Evolutionary conservation across 768 basidiomycete genomes (phyloP), one percentile per base, ranked within the genome.

Genomic region (Lentinula aciculospora): DNA sequence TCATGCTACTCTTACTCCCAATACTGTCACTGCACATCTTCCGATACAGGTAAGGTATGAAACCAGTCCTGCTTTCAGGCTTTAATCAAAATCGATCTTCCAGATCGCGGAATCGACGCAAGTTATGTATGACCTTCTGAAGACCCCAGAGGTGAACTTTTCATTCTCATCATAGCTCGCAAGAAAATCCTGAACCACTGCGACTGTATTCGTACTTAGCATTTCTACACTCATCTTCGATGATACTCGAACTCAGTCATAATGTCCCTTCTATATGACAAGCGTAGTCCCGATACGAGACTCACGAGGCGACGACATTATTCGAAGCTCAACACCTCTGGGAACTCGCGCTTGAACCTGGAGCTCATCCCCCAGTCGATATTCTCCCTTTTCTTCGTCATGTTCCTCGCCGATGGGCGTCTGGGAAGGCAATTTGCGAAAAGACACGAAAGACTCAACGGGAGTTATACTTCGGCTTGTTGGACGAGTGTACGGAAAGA

Each of bases 361-460:
- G 73, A n/a, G 67, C 70, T n/a, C 64, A 69, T 45, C 71, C 73
- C 4, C 73, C 73, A 5, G 59, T 74, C 6, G 73, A 74, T 51
- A 37, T 70, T n/a, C 57, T 74, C 34, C 72, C 73, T 2, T 58
- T 71, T 28, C 61, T 75, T 10, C 63, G 62, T 25, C 62, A 68
- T 40, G 63, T 75, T 2, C 74, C 74, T 3, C 71, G 68, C 47
- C 63, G 72, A 3, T 74, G 64, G 63, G 71, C 72, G 4, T 54
- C 62, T 8, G 74, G 74, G 74, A 75, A 75, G 60, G 53, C 42
- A 1, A 53, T 67, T 7, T 62, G 61, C 25, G 61, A 58, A 21
- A 61, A 68, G 28, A 58, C 64, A 12, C 58, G 66, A 9, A 50
- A 27, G 1, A 45, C 68, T 19, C 73, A 73, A 47, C 64, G 66